Evolutionary conservation across 2,329 filamentous ascomycete species (phyloP).

Genomic region (Aspergillus carbonarius): DNA sequence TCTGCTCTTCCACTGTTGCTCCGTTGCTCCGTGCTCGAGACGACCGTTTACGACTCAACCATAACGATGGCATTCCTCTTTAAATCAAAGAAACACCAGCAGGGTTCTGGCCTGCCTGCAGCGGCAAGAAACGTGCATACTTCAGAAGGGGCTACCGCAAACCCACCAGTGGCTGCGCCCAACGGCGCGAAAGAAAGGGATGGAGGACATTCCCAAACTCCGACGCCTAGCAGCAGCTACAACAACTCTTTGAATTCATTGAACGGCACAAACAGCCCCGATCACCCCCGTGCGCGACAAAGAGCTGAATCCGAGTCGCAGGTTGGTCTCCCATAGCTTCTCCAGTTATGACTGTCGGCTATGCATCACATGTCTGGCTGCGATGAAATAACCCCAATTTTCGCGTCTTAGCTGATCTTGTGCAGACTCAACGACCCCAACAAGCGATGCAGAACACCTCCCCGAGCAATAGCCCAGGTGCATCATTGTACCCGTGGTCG

Average conservation of each 20-base stretch:
- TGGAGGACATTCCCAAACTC: conserved; percentile 50
- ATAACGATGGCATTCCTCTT: conserved; percentile 74
- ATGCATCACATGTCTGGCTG: neutral
- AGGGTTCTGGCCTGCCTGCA: conserved; percentile 51
- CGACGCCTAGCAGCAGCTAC: conserved; percentile 72
- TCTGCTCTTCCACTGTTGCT: conserved; percentile 7
- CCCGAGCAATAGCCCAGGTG: conserved; percentile 59
- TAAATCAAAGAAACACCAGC: conserved; percentile 76
- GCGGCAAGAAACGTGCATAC: conserved; percentile 57
- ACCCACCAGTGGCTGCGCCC: conserved; percentile 44
- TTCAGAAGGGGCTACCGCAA: conserved; percentile 51
- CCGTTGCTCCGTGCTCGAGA: conserved; percentile 22
- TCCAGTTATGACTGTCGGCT: conserved; percentile 3
- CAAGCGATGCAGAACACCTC: conserved; percentile 58
- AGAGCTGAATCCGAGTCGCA: conserved; percentile 56
- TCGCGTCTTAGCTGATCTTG: conserved; percentile 1
- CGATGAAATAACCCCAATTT: neutral
- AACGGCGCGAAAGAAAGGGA: conserved; percentile 48
- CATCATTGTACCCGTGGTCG: conserved; percentile 93
- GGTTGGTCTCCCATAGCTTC: conserved; percentile 39
- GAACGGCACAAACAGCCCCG: conserved; percentile 63
- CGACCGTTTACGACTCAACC: conserved; percentile 36
- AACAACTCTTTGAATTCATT: conserved; percentile 68
- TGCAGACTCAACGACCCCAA: conserved; percentile 34
- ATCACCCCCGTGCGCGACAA: conserved; percentile 60